A percentile compares a stretch with the other conserved stretches of the same genome.
Conservation (phyloP, 2,329 filamentous ascomycete genomes). For the Ophiostoma australiae region DNA sequence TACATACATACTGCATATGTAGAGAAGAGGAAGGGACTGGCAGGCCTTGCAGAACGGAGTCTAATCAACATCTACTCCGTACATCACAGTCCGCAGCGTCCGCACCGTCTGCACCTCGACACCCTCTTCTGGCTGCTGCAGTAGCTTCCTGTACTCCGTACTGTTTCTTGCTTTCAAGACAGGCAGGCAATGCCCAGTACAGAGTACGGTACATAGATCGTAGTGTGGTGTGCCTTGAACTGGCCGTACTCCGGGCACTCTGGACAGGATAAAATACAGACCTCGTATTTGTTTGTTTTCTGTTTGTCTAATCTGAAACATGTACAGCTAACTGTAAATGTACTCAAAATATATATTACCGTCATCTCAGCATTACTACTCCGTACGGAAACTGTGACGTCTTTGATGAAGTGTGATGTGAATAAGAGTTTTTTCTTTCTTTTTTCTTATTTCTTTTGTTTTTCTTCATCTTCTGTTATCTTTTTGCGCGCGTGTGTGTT, state of each 20-base stretch:
- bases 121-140: neutral
- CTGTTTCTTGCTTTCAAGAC: neutral
- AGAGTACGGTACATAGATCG: neutral
- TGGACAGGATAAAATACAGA: neutral
- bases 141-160: neutral
- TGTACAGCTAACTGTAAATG: too few relatives aligned
- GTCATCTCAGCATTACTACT: neutral
- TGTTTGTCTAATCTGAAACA: neutral
- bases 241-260: too few relatives aligned
- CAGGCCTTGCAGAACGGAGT: too few relatives aligned
- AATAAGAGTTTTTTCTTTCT: neutral
- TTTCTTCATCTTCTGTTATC: neutral
- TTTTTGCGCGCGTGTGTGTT: neutral
- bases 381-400: too few relatives aligned
- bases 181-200: too few relatives aligned
- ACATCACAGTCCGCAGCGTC: neutral
- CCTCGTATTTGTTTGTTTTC: neutral
- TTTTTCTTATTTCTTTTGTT: neutral
- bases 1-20: too few relatives aligned
- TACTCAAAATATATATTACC: neutral
- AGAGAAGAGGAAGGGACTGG: too few relatives aligned
- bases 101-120: neutral
- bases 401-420: neutral
- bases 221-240: neutral
- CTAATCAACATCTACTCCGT: too few relatives aligned